These are phyloP conservation scores for Sclerotinia minor DNA, from an alignment of 2,329 filamentous ascomycete genomes.

Conservation along the genomic window DNA sequence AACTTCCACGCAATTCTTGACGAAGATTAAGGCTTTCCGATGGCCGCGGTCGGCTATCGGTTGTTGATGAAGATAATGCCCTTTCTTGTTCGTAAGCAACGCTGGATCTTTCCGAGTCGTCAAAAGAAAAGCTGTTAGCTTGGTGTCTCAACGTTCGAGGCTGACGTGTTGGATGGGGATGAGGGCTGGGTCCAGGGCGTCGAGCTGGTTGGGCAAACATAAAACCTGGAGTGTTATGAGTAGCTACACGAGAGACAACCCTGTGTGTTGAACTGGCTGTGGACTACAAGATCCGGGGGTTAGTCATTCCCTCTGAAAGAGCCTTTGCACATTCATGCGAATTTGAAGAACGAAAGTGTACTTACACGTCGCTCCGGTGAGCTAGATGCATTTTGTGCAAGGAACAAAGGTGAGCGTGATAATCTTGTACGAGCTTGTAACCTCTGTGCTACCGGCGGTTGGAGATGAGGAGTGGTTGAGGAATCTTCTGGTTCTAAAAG, in stretches of 20 bases:
- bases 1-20: constrained; percentile 37
- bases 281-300: not conserved
- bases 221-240: constrained; percentile 37
- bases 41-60: constrained; percentile 27
- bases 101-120: constrained; percentile 40
- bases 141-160: constrained; percentile 41
- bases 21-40: constrained; percentile 31
- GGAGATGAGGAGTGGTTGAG: constrained; percentile 36
- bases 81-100: constrained; percentile 39
- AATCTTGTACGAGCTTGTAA: constrained; percentile 30
- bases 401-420: constrained; percentile 41
- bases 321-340: not conserved
- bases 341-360: not conserved
- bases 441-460: constrained; percentile 25
- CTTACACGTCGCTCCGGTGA: constrained; percentile 37
- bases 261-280: constrained; percentile 36
- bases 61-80: constrained; percentile 32
- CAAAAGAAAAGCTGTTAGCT: constrained; percentile 43
- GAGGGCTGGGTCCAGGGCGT: constrained; percentile 31
- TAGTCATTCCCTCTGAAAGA: not conserved
- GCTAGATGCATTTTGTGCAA: constrained; percentile 40
- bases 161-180: constrained; percentile 19
- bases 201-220: constrained; percentile 41
- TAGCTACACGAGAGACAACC: constrained; percentile 33
- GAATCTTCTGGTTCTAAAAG: constrained; percentile 35